A percentile compares a stretch with the other conserved stretches of the same genome.
Conservation (phyloP, 306 rosid genomes). For the Prunus kanzakura region DNA sequence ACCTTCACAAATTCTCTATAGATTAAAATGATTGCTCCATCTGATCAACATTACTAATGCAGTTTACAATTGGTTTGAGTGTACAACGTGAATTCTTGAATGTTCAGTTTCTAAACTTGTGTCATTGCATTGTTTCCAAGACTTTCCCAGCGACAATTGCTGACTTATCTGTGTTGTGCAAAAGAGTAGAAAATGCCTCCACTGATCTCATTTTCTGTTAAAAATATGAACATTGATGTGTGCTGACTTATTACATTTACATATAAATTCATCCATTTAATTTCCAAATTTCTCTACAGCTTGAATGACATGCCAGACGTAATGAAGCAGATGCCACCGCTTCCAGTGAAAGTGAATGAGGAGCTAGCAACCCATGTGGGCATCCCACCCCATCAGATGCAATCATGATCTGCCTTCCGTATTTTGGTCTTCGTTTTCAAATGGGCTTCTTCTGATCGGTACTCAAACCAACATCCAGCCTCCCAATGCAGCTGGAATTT, state of each 20-base stretch:
- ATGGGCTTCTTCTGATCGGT: constrained; percentile 7
- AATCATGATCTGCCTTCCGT: constrained; percentile 38
- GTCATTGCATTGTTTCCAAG: neutral
- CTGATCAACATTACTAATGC: neutral
- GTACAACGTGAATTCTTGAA: neutral
- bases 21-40: neutral
- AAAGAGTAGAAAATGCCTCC: neutral
- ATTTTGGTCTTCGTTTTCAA: neutral
- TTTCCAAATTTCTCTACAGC: constrained; percentile 29
- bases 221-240: neutral
- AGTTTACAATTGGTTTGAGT: neutral
- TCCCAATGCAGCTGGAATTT: constrained; percentile 9
- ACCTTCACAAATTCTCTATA: neutral
- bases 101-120: neutral
- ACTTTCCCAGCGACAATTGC: neutral
- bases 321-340: constrained; percentile 98
- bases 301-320: constrained; percentile 71
- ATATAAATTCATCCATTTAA: neutral
- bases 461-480: constrained; percentile 2
- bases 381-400: constrained; percentile 66
- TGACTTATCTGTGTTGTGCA: neutral
- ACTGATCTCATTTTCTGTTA: neutral
- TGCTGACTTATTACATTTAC: neutral
- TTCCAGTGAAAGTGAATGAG: constrained; percentile 84
- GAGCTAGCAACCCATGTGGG: constrained; percentile 69